Base-by-base conservation (phyloP, 192 early-diverging fungal genomes). In the Linnemannia hyalina region DNA sequence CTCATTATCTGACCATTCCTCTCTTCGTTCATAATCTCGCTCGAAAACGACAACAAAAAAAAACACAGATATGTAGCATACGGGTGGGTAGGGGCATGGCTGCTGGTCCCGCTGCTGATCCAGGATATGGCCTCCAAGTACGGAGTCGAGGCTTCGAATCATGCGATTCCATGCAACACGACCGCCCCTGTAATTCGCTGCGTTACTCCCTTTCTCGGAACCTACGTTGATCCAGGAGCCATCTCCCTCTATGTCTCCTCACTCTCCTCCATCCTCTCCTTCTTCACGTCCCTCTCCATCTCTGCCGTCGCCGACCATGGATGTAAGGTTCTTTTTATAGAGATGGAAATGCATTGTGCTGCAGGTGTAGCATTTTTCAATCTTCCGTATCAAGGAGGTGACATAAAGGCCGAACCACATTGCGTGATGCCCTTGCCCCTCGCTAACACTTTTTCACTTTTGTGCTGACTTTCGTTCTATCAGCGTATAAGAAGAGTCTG, bases 281-380 rank as follows among this genome's bases (percentile, higher is more conserved):
- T 85, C 20, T 75, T 89, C 47, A 36, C 76, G 2, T 87, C 78
- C 23, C 68, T 86, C 4, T 73, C 76, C 40, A 69, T 89, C 18
- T 74, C 83, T 15, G 68, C 88, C 3, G 68, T 89, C n/a, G 88
- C 88, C n/a, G 88, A 89, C 84, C 80, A 87, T 42, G 75, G 85
- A 5, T 74, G 71, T 74, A 63, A 68, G 70, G 26, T 29, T 16
- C 3, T 52, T 52, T 20, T 5, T 15, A 18, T 18, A 52, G 49
- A 6, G 20, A 22, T 52, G 5, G 49, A 52, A 16, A 52, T 46
- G 10, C 0, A 52, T 5, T 22, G 49, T 5, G 4, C 15, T 52
- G 18, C 49, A 22, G 18, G 22, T 52, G 18, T 52, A 18, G 16
- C 18, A 46, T 46, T 46, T 46, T 46, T 46, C 15, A 46, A 15